phyloP scores from a whole-genome alignment of 2,329 filamentous ascomycete species.

The Aspergillus arachidicola region DNA sequence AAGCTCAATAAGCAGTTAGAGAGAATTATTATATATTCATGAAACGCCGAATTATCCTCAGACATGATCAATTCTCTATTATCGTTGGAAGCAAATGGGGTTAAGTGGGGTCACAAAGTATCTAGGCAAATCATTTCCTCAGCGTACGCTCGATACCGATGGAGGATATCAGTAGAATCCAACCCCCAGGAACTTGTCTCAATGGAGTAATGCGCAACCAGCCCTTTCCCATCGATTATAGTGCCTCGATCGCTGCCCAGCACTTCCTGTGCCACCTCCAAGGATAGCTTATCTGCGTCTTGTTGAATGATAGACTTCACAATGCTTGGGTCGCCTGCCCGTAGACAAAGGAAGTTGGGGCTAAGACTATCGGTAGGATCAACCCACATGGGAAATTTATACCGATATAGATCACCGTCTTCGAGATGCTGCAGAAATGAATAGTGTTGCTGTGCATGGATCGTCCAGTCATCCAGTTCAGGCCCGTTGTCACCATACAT shows the following conservation, averaged over 20 bases:
- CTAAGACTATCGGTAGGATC: constrained; percentile 56
- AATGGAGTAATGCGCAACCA: constrained; percentile 59
- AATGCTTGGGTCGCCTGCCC: constrained; percentile 55
- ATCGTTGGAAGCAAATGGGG: no score
- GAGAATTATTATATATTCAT: not conserved
- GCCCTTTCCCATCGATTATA: constrained; percentile 56
- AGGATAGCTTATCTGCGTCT: constrained; percentile 42
- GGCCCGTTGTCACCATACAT: constrained; percentile 51
- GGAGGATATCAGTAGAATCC: constrained; percentile 57
- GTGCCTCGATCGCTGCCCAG: constrained; percentile 28
- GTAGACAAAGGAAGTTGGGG: constrained; percentile 58
- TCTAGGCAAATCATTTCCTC: constrained; percentile 53
- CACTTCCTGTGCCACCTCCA: constrained; percentile 28
- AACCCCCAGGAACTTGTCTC: constrained; percentile 45
- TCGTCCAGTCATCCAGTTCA: constrained; percentile 53
- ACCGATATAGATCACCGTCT: constrained; percentile 46
- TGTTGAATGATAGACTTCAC: constrained; percentile 48
- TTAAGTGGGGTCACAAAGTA: constrained; percentile 3
- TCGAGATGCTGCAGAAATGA: constrained; percentile 55
- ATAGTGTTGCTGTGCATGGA: constrained; percentile 50
- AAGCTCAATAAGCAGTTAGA: not conserved
- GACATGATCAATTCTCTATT: not conserved
- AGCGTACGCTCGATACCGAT: constrained; percentile 57
- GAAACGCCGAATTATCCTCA: not conserved
- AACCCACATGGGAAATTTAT: constrained; percentile 52